Evolutionary conservation across 2,329 filamentous ascomycete genomes (phyloP), one percentile per base, ranked within the genome.

Genomic region (Aspergillus calidoustus): DNA sequence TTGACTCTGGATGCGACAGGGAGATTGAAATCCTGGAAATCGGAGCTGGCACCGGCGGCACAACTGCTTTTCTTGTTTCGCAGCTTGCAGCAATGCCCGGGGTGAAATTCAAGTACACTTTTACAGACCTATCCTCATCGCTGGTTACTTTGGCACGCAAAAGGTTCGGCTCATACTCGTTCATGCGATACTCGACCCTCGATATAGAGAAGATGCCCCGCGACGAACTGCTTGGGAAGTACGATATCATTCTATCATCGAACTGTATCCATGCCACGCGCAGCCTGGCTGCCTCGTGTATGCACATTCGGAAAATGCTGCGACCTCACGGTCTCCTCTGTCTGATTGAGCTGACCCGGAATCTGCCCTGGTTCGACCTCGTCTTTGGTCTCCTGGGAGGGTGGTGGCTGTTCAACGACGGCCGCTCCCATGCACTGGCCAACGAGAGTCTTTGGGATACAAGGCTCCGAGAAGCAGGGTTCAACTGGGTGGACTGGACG

Each of bases 351-450:
- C 34, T 76, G 19, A 79, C 74, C 0, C 50, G 61, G 19, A 66
- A 65, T 11, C 2, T 66, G 9, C 49, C 44, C 15, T 69, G 61
- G 61, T 48, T 65, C n/a, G 76, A 80, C 60, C 47, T 78, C 8
- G 68, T 77, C 19, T 75, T 77, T 54, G 77, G 77, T 6, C 60
- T 78, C 7, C 65, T 80, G 1, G 76, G 78, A 25, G 77, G 76
- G 3, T 79, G 77, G 77, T 79, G 78, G 78, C 60, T 75, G 1
- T 77, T 76, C 51, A 68, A 75, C 1, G 76, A 78, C 60, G 75
- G 66, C 7, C 70, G 74, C 38, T 31, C 19, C 5, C 57, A 63
- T 34, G 60, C 34, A 1, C 31, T 63, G 3, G 57, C 46, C 2
- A 9, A 30, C 6, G 46, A 51, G 23, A 1, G 3, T 6, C 9